Conservation (phyloP, 2,329 filamentous ascomycete species). For the Atkinsonella texensis region DNA sequence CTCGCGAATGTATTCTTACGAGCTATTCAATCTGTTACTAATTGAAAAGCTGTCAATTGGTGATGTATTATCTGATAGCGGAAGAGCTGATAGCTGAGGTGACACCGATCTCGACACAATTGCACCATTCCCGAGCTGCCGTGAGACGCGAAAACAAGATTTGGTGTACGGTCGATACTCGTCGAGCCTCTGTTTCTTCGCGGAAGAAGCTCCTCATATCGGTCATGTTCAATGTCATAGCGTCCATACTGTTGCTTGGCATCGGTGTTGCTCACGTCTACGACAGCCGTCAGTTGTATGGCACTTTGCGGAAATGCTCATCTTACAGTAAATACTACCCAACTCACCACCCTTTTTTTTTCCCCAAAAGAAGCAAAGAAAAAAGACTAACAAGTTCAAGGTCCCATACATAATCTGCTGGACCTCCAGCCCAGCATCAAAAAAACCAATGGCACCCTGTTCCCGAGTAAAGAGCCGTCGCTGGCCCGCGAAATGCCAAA, state of each 20-base stretch:
- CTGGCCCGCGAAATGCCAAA: slow-evolving; percentile 18
- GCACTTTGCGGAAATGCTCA: neutral
- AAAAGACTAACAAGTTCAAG: neutral
- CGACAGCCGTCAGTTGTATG: neutral
- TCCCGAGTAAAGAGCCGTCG: slow-evolving; percentile 3
- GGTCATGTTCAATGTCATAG: too few relatives aligned
- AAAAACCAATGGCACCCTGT: neutral
- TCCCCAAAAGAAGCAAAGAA: too few relatives aligned
- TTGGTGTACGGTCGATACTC: too few relatives aligned
- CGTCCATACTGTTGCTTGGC: too few relatives aligned
- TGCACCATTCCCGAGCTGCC: too few relatives aligned
- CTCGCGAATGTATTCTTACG: too few relatives aligned
- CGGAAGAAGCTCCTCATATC: too few relatives aligned
- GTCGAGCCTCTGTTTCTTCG: too few relatives aligned
- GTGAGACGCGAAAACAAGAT: too few relatives aligned
- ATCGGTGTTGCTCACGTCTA: too few relatives aligned
- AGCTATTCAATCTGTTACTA: neutral
- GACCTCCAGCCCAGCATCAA: neutral
- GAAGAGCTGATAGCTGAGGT: neutral
- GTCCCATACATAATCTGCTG: neutral
- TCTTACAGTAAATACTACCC: neutral
- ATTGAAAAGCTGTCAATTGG: neutral
- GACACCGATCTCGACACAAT: neutral
- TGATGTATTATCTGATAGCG: neutral
- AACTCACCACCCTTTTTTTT: too few relatives aligned